Base-by-base conservation (phyloP, 352 stramenopile species). In the Phytophthora citricola region DNA sequence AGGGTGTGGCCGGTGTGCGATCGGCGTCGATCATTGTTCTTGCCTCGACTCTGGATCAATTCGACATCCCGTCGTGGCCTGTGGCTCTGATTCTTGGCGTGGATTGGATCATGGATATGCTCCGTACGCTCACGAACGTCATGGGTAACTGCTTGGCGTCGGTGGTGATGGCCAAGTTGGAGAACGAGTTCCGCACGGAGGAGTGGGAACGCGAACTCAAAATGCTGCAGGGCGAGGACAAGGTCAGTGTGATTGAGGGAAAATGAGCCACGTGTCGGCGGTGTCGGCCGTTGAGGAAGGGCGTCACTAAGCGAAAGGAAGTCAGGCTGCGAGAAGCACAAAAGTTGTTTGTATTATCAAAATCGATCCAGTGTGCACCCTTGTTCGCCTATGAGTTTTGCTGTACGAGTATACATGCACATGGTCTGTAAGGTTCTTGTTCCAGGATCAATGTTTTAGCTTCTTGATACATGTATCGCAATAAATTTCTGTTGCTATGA, bases 81-180 rank as follows among this genome's bases (percentile, higher is more conserved):
- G 79, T 89, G 36, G 76, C 77, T 14, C 68, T 89, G 0, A 83
- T 89, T 50, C 58, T 89, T 0, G 77, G 76, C 12, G 79, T 76
- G 17, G 79, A 89, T 46, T 89, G 79, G 79, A 64, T 89, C 67
- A 83, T 83, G 69, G 79, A 89, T 49, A 86, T 86, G 77, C 54
- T 73, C 0, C 79, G 79, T 15, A 85, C 79, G n/a, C 66, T 86
- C 49, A 83, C 71, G 12, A 89, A 89, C 45, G 75, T 89, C 2
- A 68, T 81, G 45, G 77, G 79, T 26, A 89, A 89, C 66, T 86
- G 77, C 29, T 53, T 89, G 10, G 79, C 79, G 0, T 65, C 79
- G 6, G 70, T 84, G 9, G 69, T 83, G n/a, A 89, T 89, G 77
- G 79, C 79, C 49, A 89, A 89, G 58, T 57, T 85, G 27, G 79